Base-by-base conservation (phyloP, 352 stramenopile species). In the Pythium biforme region DNA sequence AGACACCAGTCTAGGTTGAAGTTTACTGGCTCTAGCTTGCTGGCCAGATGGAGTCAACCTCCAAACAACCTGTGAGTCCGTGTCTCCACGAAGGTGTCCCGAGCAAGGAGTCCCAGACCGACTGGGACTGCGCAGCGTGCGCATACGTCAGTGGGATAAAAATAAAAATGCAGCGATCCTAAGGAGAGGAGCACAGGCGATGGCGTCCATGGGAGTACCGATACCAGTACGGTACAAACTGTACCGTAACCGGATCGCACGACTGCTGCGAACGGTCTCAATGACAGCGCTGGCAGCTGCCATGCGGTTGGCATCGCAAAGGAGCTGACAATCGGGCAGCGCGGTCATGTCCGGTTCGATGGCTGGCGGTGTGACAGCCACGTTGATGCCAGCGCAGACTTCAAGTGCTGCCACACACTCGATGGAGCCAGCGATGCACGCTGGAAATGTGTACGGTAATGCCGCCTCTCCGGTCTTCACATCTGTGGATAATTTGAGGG, bases 1-100 rank as follows among this genome's bases (percentile, higher is more conserved):
- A 53, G 25, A 53, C 47, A 53, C 22, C 45, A n/a, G 47, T 53
- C 47, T 53, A 33, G 47, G 47, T 53, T 53, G 47, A 53, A 53
- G 47, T 53, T 53, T 4, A 11, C 9, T 39, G 27, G 26, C 25
- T 34, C 31, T 51, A 15, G 9, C 10, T 8, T n/a, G 20, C 2
- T 20, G 19, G 10, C 15, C 47, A 53, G 17, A 53, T 20, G 40
- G 40, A 47, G 40, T 47, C 31, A 34, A 34, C 31, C 31, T n/a
- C n/a, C n/a, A n/a, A n/a, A n/a, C n/a, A n/a, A n/a, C n/a, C 31
- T 47, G 2, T 25, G 40, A 19, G 7, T 47, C 40, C 14, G 40
- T 23, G 40, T 10, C 7, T 9, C 47, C n/a, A n/a, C n/a, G n/a
- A n/a, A n/a, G 31, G 7, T 29, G 25, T 5, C 26, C 14, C 11